Base-by-base conservation (phyloP, 2,329 filamentous ascomycete genomes). In the Chrysosporium keratinophilum region DNA sequence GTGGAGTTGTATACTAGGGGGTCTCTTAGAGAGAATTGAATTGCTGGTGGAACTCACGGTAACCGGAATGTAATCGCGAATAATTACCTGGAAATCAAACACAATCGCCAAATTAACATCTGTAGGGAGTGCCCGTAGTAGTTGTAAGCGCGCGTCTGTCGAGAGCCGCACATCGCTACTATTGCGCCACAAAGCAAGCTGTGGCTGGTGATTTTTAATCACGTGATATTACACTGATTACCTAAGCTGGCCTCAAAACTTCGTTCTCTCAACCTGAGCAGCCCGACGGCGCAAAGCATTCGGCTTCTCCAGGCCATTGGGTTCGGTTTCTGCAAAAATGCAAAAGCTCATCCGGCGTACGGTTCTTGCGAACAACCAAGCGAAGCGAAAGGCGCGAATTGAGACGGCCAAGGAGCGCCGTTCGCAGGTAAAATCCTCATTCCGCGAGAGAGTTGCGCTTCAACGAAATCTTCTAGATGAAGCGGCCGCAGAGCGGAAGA, bases 301-400 rank as follows among this genome's bases (percentile, higher is more conserved):
- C 17, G 46, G 9, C 35, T 37, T 12, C 11, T n/a, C 14, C n/a
- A 12, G 35, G 31, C 23, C 28, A 44, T 51, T 50, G 40, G 31
- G 6, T 17, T 34, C 44, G 3, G 31, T 37, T 15, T 42, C 33
- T 31, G 41, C 10, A 14, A 44, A 52, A 50, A 88, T 88, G 85
- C 81, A 88, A 72, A 86, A 84, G 70, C 75, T 88, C 58, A 74
- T 83, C 58, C 80, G 80, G 63, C 81, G 83, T 61, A 81, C 83
- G 52, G 74, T 78, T 54, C 76, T 84, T 67, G 84, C 84, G 60
- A 77, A 85, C 71, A 81, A 79, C 67, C 81, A 84, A 71, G 79
- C 76, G 53, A 63, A 69, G 28, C 65, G 68, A 37, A 75, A 71
- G 55, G 64, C 67, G 35, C 71, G 74, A 57, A 71, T 76, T 57